Evolutionary conservation across 2,329 filamentous ascomycete species (phyloP).

Genomic region (Pyricularia grisea): DNA sequence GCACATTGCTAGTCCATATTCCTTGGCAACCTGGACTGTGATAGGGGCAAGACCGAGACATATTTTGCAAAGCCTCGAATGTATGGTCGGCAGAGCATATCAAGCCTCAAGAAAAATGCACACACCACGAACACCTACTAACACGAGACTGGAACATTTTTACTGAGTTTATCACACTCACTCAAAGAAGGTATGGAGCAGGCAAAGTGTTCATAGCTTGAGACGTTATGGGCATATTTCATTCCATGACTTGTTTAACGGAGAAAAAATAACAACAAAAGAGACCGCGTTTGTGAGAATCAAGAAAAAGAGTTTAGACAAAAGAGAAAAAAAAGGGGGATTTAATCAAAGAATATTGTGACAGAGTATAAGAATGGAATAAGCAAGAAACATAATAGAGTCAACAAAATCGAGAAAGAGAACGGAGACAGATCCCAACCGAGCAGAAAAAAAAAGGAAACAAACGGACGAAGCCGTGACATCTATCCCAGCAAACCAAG

Average conservation of each 20-base stretch:
- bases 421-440: neutral
- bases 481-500: neutral
- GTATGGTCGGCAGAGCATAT: no score
- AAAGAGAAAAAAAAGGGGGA: conserved; percentile 4
- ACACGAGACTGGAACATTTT: neutral
- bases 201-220: neutral
- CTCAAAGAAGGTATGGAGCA: neutral
- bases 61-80: no score
- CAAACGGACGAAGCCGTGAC: neutral
- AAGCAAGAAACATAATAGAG: neutral
- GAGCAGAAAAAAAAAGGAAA: neutral
- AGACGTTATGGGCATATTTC: neutral
- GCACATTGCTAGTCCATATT: no score
- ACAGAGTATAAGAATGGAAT: neutral
- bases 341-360: neutral
- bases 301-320: conserved; percentile 10
- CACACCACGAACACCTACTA: neutral
- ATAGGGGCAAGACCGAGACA: no score
- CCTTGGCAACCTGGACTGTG: no score
- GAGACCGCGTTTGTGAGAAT: neutral
- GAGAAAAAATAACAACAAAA: neutral
- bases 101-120: no score
- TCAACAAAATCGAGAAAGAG: neutral
- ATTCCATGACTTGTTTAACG: neutral
- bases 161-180: neutral